These are phyloP conservation scores for Cucurbita maxima DNA, from an alignment of 306 rosid genomes.

Conservation along the genomic window DNA sequence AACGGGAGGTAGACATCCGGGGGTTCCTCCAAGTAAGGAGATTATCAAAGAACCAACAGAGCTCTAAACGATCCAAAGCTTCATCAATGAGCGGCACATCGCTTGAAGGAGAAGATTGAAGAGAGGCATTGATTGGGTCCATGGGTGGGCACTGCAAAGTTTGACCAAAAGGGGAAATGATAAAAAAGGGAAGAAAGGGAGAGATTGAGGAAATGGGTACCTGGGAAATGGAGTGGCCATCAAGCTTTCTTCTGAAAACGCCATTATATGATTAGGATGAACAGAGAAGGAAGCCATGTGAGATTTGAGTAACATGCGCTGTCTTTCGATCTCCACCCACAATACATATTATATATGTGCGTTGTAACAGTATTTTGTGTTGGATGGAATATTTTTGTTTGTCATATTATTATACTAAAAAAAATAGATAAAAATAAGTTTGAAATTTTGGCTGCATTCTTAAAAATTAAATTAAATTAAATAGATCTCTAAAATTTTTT, in stretches of 20 bases:
- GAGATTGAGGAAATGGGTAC: background rate
- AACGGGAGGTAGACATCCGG: slow-evolving; percentile 38
- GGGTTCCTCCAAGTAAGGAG: slow-evolving; percentile 26
- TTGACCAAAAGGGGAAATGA: background rate
- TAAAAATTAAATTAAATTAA: too few species aligned
- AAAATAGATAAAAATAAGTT: too few species aligned
- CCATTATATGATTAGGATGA: background rate
- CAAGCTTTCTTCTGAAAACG: background rate
- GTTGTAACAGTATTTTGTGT: background rate
- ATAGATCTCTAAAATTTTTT: too few species aligned
- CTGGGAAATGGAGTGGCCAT: background rate
- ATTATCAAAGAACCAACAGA: slow-evolving; percentile 70
- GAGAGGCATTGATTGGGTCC: slow-evolving; percentile 10
- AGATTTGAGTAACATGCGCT: slow-evolving; percentile 6
- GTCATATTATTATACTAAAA: background rate
- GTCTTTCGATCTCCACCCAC: slow-evolving; percentile 4
- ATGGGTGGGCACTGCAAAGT: background rate
- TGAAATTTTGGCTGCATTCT: too few species aligned
- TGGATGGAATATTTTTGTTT: background rate
- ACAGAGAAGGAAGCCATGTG: background rate
- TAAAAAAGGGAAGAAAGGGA: background rate
- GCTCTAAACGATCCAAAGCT: slow-evolving; percentile 60
- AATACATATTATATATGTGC: background rate
- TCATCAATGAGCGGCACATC: slow-evolving; percentile 23
- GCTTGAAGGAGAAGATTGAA: slow-evolving; percentile 25